Conservation (phyloP, 1,284 basidiomycete genomes). For the Pterulicium gracile region DNA sequence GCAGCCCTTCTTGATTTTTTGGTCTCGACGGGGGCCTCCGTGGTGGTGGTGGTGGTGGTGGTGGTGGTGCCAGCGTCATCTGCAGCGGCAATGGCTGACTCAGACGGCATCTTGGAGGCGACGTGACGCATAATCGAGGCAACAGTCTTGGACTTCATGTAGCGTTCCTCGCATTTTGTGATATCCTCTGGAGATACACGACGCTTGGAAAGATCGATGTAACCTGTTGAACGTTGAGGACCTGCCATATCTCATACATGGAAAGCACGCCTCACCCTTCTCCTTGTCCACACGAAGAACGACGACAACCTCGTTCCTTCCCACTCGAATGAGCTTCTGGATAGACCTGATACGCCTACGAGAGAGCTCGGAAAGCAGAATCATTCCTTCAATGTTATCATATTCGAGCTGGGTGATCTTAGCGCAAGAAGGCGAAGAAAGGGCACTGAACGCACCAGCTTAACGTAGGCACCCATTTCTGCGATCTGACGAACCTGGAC, state of each 20-base stretch:
- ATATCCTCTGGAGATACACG: slow-evolving; percentile 99
- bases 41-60: slow-evolving; percentile 17
- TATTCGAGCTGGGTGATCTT: slow-evolving; percentile 74
- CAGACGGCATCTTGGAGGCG: slow-evolving; percentile 70
- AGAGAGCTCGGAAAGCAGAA: slow-evolving; percentile 93
- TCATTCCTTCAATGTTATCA: slow-evolving; percentile 99
- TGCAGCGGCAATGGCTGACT: slow-evolving; percentile 24
- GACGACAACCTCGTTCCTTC: slow-evolving; percentile 97
- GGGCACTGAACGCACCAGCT: slow-evolving; percentile 57
- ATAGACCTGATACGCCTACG: slow-evolving; percentile 95
- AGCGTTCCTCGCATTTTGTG: slow-evolving; percentile 96
- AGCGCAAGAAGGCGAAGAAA: slow-evolving; percentile 5
- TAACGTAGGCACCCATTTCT: slow-evolving; percentile 99
- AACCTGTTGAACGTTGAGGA: slow-evolving; percentile 44
- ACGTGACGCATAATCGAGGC: slow-evolving; percentile 92
- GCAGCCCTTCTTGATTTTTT: slow-evolving; percentile 36
- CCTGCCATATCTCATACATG: slow-evolving; percentile 4
- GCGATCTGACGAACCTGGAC: slow-evolving; percentile 98
- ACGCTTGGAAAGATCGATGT: slow-evolving; percentile 98
- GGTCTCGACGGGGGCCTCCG: slow-evolving; percentile 32
- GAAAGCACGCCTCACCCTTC: slow-evolving; percentile 60
- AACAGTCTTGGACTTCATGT: slow-evolving; percentile 95
- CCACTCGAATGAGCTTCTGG: slow-evolving; percentile 96
- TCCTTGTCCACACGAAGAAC: slow-evolving; percentile 98
- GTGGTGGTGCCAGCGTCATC: slow-evolving; percentile 21